Percentiles rank a stretch among this genome's conserved stretches.
These are phyloP conservation scores for Microsporum audouinii DNA, from an alignment of 2,329 filamentous ascomycete species.

Conservation along the genomic window DNA sequence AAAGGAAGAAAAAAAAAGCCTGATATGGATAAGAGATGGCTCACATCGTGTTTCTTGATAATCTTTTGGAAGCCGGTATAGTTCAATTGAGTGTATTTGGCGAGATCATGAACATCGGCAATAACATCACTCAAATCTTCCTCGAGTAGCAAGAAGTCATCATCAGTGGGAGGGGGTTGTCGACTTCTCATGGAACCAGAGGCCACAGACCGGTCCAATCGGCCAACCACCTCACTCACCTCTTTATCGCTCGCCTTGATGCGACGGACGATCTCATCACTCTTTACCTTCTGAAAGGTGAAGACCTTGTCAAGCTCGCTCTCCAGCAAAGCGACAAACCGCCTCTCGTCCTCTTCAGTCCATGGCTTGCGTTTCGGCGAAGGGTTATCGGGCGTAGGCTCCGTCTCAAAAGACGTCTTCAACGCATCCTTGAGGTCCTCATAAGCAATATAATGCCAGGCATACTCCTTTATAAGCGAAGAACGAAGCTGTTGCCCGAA, in stretches of 20 bases:
- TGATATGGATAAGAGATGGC: constrained; percentile 24
- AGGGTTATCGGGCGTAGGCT: constrained; percentile 36
- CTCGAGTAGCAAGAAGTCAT: constrained; percentile 88
- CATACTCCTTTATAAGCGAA: constrained; percentile 91
- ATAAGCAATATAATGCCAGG: constrained; percentile 98
- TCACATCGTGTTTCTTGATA: constrained; percentile 96
- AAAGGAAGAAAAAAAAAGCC: constrained; percentile 4
- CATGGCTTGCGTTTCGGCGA: constrained; percentile 53
- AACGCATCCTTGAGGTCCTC: constrained; percentile 82
- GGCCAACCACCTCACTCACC: constrained; percentile 73
- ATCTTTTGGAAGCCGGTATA: constrained; percentile 99
- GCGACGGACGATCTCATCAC: constrained; percentile 83
- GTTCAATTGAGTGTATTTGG: constrained; percentile 96
- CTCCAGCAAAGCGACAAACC: constrained; percentile 78
- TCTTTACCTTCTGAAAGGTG: constrained; percentile 94
- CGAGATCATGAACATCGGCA: constrained; percentile 92
- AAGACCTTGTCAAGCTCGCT: constrained; percentile 93
- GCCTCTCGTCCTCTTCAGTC: constrained; percentile 83
- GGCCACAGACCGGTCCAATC: constrained; percentile 43
- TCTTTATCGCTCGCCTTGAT: constrained; percentile 82
- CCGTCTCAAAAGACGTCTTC: constrained; percentile 55
- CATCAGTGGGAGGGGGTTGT: constrained; percentile 53
- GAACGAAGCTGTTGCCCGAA: constrained; percentile 96
- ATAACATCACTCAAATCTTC: constrained; percentile 96
- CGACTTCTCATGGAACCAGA: constrained; percentile 23